Conservation (phyloP, 2,329 filamentous ascomycete genomes). For the Epichloe gansuensis region DNA sequence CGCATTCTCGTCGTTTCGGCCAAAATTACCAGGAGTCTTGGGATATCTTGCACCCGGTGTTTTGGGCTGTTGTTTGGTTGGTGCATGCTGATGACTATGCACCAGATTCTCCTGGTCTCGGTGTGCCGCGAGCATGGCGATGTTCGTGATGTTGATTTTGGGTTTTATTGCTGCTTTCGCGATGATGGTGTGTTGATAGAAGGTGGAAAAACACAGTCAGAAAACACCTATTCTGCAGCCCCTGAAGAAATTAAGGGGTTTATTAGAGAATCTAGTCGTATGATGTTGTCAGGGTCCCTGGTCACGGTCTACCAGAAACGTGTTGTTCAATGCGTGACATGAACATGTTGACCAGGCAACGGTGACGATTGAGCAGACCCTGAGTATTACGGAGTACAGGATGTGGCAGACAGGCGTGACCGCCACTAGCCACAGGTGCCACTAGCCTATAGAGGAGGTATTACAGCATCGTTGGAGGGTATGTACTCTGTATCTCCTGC, state of each 20-base stretch:
- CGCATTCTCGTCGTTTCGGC: conserved; percentile 76
- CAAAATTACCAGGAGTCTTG: conserved; percentile 71
- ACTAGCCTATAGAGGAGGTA: neutral
- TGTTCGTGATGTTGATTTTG: neutral
- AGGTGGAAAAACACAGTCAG: neutral
- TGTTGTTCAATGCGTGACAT: conserved; percentile 1
- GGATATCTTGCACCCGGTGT: conserved; percentile 65
- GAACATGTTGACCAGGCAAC: conserved; percentile 19
- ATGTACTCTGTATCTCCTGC: conserved; percentile 14
- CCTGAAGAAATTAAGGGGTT: neutral
- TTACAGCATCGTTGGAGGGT: conserved; percentile 21
- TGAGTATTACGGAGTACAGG: neutral
- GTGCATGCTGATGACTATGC: conserved; percentile 63
- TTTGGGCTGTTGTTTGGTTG: conserved; percentile 67
- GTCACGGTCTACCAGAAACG: conserved; percentile 2
- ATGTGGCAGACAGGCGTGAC: conserved; percentile 4
- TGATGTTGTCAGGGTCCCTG: conserved; percentile 11
- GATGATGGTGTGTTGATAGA: neutral
- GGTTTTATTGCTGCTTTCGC: neutral
- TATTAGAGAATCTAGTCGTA: neutral
- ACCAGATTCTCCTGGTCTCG: conserved; percentile 83
- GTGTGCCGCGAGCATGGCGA: conserved; percentile 60
- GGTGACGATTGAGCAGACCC: conserved; percentile 3
- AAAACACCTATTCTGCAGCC: neutral
- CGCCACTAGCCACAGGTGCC: conserved; percentile 19